These are phyloP conservation scores for Colletotrichum sp. DNA, from an alignment of 2,329 filamentous ascomycete genomes.

Conservation along the genomic window DNA sequence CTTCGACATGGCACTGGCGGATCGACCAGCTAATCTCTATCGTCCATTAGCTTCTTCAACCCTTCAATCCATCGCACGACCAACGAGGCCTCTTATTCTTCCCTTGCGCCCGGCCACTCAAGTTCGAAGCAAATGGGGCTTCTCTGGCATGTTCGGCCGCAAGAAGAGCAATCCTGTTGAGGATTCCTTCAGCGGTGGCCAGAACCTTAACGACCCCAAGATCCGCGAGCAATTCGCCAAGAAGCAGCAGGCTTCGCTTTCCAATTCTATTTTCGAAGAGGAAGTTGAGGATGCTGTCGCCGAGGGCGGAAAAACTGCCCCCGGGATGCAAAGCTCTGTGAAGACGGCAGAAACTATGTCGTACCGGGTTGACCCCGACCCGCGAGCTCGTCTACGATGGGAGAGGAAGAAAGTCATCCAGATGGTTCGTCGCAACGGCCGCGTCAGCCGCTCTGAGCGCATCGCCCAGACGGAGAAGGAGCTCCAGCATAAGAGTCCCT, in stretches of 20 bases:
- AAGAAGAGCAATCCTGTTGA: not conserved
- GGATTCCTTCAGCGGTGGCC: conserved; percentile 29
- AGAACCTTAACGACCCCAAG: conserved; percentile 47
- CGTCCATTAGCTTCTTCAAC: conserved; percentile 2
- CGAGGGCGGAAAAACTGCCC: conserved; percentile 33
- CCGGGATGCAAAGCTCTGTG: conserved; percentile 36
- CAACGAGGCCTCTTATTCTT: conserved; percentile 21
- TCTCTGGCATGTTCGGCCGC: conserved; percentile 39
- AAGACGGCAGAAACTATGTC: conserved; percentile 59
- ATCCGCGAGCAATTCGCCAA: conserved; percentile 45
- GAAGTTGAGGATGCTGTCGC: conserved; percentile 45
- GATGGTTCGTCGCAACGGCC: conserved; percentile 71
- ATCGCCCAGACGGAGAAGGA: conserved; percentile 70
- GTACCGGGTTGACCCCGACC: conserved; percentile 76
- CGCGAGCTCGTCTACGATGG: conserved; percentile 73
- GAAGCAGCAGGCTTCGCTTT: conserved; percentile 40
- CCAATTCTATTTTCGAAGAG: conserved; percentile 69
- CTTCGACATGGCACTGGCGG: not conserved
- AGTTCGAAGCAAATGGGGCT: conserved; percentile 48
- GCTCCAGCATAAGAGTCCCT: conserved; percentile 65
- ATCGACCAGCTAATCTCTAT: conserved; percentile 15
- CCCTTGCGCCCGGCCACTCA: conserved; percentile 30
- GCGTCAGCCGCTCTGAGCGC: conserved; percentile 68
- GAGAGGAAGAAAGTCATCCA: conserved; percentile 85
- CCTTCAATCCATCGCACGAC: conserved; percentile 2